Evolutionary conservation across 148 eudicot genomes (phyloP), one percentile per base, ranked within the genome.

Genomic region (Hydrangea macrophylla): DNA sequence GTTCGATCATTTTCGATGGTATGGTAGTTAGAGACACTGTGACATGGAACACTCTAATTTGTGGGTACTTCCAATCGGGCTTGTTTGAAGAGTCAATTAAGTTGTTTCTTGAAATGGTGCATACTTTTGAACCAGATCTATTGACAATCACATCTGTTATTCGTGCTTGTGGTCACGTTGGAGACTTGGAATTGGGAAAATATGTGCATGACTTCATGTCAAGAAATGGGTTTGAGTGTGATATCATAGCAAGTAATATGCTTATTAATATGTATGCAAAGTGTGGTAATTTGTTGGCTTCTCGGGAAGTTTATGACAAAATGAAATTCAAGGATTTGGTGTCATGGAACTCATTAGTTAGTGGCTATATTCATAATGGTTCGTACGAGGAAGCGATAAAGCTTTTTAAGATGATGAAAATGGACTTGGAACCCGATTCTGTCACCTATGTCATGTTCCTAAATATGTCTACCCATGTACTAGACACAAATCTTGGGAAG

Each of bases 191-290:
- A 53, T 70, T 62, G 23, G 84, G 81, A 54, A 76, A 58, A 48
- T 70, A 54, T 70, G 63, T 80, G 25, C 84, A 80, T 37, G 70
- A 73, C 6, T 80, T 73, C 70, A 69, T 76, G 72, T 55, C 56
- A 30, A 58, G 25, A 15, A 61, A 70, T 36, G 72, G 80, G 59
- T 66, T 63, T 48, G 68, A 58, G 6, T 71, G 73, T 73, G 78
- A 80, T 64, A 70, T 51, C 6, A 64, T 66, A 26, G 50, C 75
- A 11, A 55, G 68, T 51, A 80, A 80, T 70, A 76, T 80, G 6
- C 56, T 80, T 10, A 76, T 80, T 24, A 70, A 76, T 72, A 80
- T 80, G 84, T 80, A 80, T 65, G 65, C 78, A 7, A 80, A 70
- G 55, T 80, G 78, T 70, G 72, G 84, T 48, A 58, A 69, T 69